Base-by-base conservation (phyloP, 2,329 filamentous ascomycete genomes). In the Trichoderma gracile region DNA sequence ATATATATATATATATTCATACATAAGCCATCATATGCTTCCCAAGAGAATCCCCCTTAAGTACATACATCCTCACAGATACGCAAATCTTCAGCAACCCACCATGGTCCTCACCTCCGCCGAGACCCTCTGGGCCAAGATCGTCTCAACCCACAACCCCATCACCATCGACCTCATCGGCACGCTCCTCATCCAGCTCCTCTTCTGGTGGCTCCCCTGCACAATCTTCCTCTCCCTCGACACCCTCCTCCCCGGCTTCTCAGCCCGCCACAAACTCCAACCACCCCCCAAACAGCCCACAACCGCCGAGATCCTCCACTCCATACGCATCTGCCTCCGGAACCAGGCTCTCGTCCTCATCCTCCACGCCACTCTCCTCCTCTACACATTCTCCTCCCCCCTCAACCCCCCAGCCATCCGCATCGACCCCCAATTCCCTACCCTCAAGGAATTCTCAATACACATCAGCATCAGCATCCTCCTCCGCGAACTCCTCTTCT, bases 251-350 rank as follows among this genome's bases (percentile, higher is more conserved):
- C 83, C 84, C 0, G 52, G 69, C 9, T 85, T 84, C 68, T 81
- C 82, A 0, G 74, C 74, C 8, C 76, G 75, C 5, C 83, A 86
- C 75, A 86, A 85, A 70, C 80, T 85, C 64, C 84, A 86, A 67
- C 81, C 82, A 0, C 76, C 79, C 0, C 78, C 79, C 1, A 81
- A 79, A 56, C 82, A 84, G 68, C 82, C 83, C 1, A 80, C 77
- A 1, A 46, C 70, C 1, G 67, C 69, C 3, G 80, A 85, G n/a
- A 76, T 84, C 25, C 45, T 70, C 2, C 75, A 79, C 67, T 83
- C 82, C 63, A 68, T 78, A 43, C 17, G 63, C 38, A 72, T 85
- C 17, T 80, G 83, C 4, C 65, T 79, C 2, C 78, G 78, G 61
- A 85, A 85, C 73, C 81, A 84, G 62, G 47, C 77, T 52, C 69